Evolutionary conservation across 2,329 filamentous ascomycete species (phyloP).

Genomic region (Lithohypha guttulata): DNA sequence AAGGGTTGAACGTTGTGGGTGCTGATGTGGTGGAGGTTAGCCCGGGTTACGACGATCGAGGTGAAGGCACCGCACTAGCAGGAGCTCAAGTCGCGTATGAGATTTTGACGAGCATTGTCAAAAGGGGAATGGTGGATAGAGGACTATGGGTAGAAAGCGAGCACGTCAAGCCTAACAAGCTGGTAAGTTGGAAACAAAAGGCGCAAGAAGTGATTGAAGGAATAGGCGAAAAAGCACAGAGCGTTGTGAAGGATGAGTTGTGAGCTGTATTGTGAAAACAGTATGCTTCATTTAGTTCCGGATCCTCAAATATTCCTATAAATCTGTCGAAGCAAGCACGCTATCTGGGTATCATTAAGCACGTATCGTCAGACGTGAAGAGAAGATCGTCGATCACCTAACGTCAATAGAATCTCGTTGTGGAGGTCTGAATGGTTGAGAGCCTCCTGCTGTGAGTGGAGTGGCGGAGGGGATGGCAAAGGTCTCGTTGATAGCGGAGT

Average conservation of each 20-base stretch:
- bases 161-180: conserved; percentile 13
- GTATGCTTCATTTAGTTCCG: too few relatives aligned
- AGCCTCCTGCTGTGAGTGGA: not conserved
- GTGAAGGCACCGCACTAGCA: conserved; percentile 71
- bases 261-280: too few relatives aligned
- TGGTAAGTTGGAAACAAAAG: conserved; percentile 3
- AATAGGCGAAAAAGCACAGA: conserved; percentile 5
- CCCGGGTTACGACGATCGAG: conserved; percentile 49
- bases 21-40: conserved; percentile 24
- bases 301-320: too few relatives aligned
- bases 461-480: conserved; percentile 11
- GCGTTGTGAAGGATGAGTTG: conserved; percentile 3
- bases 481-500: conserved; percentile 15
- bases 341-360: too few relatives aligned
- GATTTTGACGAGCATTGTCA: conserved; percentile 57
- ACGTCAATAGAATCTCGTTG: conserved; percentile 7
- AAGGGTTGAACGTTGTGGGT: conserved; percentile 21
- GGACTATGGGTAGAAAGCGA: conserved; percentile 18
- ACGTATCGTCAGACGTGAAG: not conserved
- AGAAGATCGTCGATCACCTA: too few relatives aligned
- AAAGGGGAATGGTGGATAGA: conserved; percentile 29
- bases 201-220: conserved; percentile 1
- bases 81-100: conserved; percentile 78
- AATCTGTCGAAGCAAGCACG: too few relatives aligned
- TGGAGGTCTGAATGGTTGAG: not conserved